phyloP scores from a whole-genome alignment of 2,329 filamentous ascomycete genomes.

The Hymenoscyphus albidus region DNA sequence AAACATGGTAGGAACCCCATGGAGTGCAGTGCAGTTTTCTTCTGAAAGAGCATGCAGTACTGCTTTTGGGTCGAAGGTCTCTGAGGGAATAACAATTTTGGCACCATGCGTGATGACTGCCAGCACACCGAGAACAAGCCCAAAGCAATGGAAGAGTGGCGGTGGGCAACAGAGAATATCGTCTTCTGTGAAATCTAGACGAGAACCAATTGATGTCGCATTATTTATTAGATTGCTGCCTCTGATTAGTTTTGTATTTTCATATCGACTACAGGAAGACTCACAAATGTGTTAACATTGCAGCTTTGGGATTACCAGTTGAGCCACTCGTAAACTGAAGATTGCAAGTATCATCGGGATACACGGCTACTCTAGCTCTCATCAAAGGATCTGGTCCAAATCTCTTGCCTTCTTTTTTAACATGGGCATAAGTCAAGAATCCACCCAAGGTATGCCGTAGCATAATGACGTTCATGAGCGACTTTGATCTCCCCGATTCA shows the following conservation, averaged over 20 bases:
- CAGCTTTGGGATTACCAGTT: conserved; percentile 68
- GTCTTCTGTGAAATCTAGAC: conserved; percentile 57
- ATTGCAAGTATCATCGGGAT: conserved; percentile 65
- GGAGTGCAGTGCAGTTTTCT: conserved; percentile 50
- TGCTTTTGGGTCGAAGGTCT: conserved; percentile 59
- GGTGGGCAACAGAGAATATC: conserved; percentile 64
- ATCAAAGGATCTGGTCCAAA: conserved; percentile 7
- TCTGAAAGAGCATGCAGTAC: conserved; percentile 53
- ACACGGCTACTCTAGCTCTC: conserved; percentile 7
- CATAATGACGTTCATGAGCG: conserved; percentile 53
- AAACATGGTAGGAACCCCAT: conserved; percentile 65
- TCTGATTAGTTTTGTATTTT: neutral
- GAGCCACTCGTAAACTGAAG: conserved; percentile 74
- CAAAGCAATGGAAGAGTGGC: conserved; percentile 67
- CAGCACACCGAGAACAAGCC: conserved; percentile 68
- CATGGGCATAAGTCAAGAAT: conserved; percentile 37
- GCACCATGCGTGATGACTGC: conserved; percentile 61
- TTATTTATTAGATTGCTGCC: conserved; percentile 56
- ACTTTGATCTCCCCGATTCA: conserved; percentile 39
- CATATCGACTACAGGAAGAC: neutral
- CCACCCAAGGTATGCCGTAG: conserved; percentile 50
- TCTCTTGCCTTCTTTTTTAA: conserved; percentile 42
- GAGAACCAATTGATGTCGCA: conserved; percentile 60
- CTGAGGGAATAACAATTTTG: conserved; percentile 62
- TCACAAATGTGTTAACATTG: conserved; percentile 58